A percentile compares a stretch with the other conserved stretches of the same genome.
Conservation (phyloP, 108 stramenopile genomes). For the Pseudonitzschia pungens region DNA sequence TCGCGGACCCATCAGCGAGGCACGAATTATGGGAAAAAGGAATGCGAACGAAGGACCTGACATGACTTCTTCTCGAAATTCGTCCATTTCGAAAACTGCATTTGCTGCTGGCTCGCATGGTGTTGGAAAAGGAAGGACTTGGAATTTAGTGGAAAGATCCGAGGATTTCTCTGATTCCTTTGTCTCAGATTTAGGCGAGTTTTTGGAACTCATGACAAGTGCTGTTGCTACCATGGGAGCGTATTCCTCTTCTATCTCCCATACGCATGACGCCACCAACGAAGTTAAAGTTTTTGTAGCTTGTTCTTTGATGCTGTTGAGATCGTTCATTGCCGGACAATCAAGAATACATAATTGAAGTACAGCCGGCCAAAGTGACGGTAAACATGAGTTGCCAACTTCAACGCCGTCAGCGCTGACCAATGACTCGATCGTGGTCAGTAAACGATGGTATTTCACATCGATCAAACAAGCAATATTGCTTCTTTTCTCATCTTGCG, state of each 20-base stretch:
- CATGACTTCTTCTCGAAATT: slow-evolving; percentile 69
- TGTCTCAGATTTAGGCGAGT: neutral
- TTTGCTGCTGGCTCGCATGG: slow-evolving; percentile 76
- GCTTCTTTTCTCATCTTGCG: slow-evolving; percentile 53
- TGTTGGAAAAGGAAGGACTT: slow-evolving; percentile 56
- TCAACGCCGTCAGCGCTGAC: slow-evolving; percentile 81
- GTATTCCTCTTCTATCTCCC: slow-evolving; percentile 81
- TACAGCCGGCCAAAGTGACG: slow-evolving; percentile 48
- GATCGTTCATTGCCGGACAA: slow-evolving; percentile 41
- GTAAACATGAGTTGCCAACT: slow-evolving; percentile 78
- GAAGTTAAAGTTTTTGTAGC: slow-evolving; percentile 55
- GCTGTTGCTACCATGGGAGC: slow-evolving; percentile 66
- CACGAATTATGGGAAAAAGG: slow-evolving; percentile 77
- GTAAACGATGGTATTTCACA: slow-evolving; percentile 40
- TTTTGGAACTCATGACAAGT: slow-evolving; percentile 52
- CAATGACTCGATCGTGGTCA: slow-evolving; percentile 55
- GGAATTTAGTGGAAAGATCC: neutral
- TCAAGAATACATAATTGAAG: slow-evolving; percentile 47
- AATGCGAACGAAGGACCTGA: slow-evolving; percentile 82
- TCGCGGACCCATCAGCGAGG: slow-evolving; percentile 77
- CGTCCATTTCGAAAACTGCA: slow-evolving; percentile 77
- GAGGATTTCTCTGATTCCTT: neutral
- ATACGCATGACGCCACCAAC: slow-evolving; percentile 76
- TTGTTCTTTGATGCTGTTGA: slow-evolving; percentile 40
- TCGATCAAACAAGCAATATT: slow-evolving; percentile 36